Evolutionary conservation across 2,329 filamentous ascomycete species (phyloP).

Genomic region (Daldinia sp.): DNA sequence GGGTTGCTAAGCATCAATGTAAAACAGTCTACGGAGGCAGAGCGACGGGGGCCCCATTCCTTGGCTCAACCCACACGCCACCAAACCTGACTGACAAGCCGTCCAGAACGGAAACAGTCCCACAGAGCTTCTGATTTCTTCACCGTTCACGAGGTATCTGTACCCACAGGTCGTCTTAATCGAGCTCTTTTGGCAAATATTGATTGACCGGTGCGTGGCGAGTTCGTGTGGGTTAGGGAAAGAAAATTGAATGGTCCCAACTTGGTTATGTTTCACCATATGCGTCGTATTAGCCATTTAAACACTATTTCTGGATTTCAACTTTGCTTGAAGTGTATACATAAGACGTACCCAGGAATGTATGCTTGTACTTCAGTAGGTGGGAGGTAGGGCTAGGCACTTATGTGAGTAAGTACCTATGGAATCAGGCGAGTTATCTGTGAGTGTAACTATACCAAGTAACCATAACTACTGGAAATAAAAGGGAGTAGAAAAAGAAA

Average conservation of each 20-base stretch:
- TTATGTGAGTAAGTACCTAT: background rate
- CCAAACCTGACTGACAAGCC: slow-evolving; percentile 24
- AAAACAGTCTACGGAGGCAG: slow-evolving; percentile 54
- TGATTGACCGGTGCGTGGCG: slow-evolving; percentile 29
- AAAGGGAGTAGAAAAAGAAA: background rate
- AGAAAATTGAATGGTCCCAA: slow-evolving; percentile 15
- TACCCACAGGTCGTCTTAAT: slow-evolving; percentile 27
- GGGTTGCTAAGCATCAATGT: slow-evolving; percentile 52
- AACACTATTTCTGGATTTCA: background rate
- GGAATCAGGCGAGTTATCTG: background rate
- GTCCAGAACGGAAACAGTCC: slow-evolving; percentile 33
- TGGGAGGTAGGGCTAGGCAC: background rate
- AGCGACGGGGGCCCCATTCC: slow-evolving; percentile 42
- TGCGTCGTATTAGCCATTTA: slow-evolving; percentile 21
- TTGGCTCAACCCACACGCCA: slow-evolving; percentile 32
- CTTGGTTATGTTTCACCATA: slow-evolving; percentile 38
- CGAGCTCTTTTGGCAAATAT: slow-evolving; percentile 16
- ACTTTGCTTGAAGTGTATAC: too few relatives aligned
- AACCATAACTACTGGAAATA: background rate
- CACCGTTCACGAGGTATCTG: slow-evolving; percentile 37
- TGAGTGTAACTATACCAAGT: background rate
- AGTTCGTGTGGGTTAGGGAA: slow-evolving; percentile 30
- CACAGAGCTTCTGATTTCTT: slow-evolving; percentile 39
- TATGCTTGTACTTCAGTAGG: background rate
- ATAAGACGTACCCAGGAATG: background rate